phyloP scores from a whole-genome alignment of 257 asterid species.

The Plectranthus barbatus region DNA sequence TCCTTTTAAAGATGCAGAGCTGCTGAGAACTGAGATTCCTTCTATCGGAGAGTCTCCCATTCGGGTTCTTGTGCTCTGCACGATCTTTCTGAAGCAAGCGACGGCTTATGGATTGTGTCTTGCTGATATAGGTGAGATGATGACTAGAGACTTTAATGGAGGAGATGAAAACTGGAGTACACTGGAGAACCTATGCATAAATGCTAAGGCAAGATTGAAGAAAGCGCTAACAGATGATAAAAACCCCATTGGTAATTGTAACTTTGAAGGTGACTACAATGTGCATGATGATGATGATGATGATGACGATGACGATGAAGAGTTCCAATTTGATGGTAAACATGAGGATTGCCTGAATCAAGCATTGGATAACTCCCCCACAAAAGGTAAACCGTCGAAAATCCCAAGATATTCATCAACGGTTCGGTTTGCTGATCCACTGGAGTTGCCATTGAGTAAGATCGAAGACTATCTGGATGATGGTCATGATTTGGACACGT shows the following conservation, averaged over 20 bases:
- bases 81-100: slow-evolving; percentile 72
- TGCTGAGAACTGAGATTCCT: slow-evolving; percentile 59
- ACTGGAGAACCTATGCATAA: slow-evolving; percentile 58
- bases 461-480: neutral
- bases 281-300: slow-evolving; percentile 10
- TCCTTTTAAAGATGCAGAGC: too few relatives aligned
- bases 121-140: too few relatives aligned
- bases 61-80: slow-evolving; percentile 79
- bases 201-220: slow-evolving; percentile 42
- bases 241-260: too few relatives aligned
- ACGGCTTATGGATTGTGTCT: slow-evolving; percentile 52
- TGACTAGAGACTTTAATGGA: slow-evolving; percentile 65
- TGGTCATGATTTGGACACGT: slow-evolving; percentile 7
- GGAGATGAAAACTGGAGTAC: slow-evolving; percentile 66
- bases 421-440: slow-evolving; percentile 20
- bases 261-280: neutral
- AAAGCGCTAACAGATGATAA: slow-evolving; percentile 16
- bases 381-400: too few relatives aligned
- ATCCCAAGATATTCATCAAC: slow-evolving; percentile 36
- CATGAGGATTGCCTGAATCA: neutral
- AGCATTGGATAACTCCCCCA: too few relatives aligned
- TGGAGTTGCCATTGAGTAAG: slow-evolving; percentile 1
- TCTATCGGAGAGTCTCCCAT: slow-evolving; percentile 64
- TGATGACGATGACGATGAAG: slow-evolving; percentile 21
- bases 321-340: slow-evolving; percentile 45